These are phyloP conservation scores for Apium graveolens DNA, from an alignment of 129 eudicot species.

Conservation along the genomic window DNA sequence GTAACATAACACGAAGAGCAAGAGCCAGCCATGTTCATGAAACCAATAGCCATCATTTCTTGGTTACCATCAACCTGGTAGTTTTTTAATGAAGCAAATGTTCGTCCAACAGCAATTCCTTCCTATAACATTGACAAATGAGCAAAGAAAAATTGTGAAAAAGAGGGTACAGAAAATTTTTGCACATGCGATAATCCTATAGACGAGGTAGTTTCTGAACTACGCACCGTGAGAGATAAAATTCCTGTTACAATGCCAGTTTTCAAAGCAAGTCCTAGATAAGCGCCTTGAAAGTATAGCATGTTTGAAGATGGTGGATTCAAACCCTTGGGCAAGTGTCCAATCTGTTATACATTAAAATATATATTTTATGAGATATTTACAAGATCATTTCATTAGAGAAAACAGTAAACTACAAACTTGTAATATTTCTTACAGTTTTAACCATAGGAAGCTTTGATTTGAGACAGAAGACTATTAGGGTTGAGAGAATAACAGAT, in stretches of 20 bases:
- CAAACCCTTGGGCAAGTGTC: constrained; percentile 74
- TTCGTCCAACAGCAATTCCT: constrained; percentile 97
- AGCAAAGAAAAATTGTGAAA: not conserved
- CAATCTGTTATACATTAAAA: constrained; percentile 44
- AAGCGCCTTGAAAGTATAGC: constrained; percentile 67
- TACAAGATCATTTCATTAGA: not conserved
- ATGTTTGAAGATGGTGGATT: constrained; percentile 94
- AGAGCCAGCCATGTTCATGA: constrained; percentile 97
- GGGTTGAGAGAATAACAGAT: constrained; percentile 77
- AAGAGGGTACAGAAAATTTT: not conserved
- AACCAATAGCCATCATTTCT: constrained; percentile 96
- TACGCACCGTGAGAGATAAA: constrained; percentile 80
- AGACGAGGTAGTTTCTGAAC: not conserved
- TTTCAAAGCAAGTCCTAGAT: constrained; percentile 62
- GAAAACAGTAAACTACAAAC: not conserved
- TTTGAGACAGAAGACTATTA: constrained; percentile 56
- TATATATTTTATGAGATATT: not conserved
- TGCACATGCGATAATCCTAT: not conserved
- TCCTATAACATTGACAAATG: constrained; percentile 40
- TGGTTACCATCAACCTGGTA: constrained; percentile 99
- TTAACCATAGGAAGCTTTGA: constrained; percentile 54
- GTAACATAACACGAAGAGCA: constrained; percentile 94
- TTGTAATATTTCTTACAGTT: constrained; percentile 38
- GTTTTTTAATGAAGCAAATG: constrained; percentile 73
- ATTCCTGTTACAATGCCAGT: constrained; percentile 91